A percentile compares a stretch with the other conserved stretches of the same genome.
Evolutionary conservation across 768 basidiomycete genomes (phyloP).

Genomic region (Boletellus ananiceps): DNA sequence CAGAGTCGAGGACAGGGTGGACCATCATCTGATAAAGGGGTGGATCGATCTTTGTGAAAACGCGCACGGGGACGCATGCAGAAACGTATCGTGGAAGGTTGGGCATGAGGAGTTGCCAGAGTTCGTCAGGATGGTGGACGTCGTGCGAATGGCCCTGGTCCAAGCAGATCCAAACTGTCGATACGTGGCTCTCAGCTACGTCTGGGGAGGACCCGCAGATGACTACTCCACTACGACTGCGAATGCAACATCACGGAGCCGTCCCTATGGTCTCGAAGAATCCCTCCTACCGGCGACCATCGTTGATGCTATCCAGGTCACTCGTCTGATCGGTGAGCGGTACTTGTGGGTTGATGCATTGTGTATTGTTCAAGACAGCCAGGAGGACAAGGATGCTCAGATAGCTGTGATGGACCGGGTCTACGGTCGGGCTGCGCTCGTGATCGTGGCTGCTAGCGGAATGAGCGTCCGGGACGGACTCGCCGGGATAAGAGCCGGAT

Average conservation of each 20-base stretch:
- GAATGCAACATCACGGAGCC: constrained; percentile 1
- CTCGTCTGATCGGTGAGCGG: constrained; percentile 16
- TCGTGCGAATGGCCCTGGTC: constrained; percentile 11
- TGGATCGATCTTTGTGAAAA: constrained; percentile 18
- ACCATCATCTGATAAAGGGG: constrained; percentile 10
- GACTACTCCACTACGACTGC: constrained; percentile 8
- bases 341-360: constrained; percentile 25
- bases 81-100: constrained; percentile 9
- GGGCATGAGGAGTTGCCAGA: constrained; percentile 5
- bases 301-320: constrained; percentile 15
- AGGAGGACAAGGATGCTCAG: constrained; percentile 16
- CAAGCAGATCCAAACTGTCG: constrained; percentile 4
- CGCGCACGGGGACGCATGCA: constrained; percentile 14
- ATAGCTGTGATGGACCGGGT: constrained; percentile 18
- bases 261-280: constrained; percentile 3
- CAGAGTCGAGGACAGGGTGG: constrained; percentile 8
- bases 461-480: constrained; percentile 6
- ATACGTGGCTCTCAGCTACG: constrained; percentile 17
- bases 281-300: constrained; percentile 16
- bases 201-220: constrained; percentile 11
- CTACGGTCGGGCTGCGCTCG: constrained; percentile 14
- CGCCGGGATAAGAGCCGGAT: constrained; percentile 9
- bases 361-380: constrained; percentile 22
- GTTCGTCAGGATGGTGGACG: constrained; percentile 15
- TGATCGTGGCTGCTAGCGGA: constrained; percentile 21